A percentile compares a stretch with the other conserved stretches of the same genome.
These are phyloP conservation scores for Tolypocladium inflatum DNA, from an alignment of 2,329 filamentous ascomycete genomes.

Conservation along the genomic window DNA sequence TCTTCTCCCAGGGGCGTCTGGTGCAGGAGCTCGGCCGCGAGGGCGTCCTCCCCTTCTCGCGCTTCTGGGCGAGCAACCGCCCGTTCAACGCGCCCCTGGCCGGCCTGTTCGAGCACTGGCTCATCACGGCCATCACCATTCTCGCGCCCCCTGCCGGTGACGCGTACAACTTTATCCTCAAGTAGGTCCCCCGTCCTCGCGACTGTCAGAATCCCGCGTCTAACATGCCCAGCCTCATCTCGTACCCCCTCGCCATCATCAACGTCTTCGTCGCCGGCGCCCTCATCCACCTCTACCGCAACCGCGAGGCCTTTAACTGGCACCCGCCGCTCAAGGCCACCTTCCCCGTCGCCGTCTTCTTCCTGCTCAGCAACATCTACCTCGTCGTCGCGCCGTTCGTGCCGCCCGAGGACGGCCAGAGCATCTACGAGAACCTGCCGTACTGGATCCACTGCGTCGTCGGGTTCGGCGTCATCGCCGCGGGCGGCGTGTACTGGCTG, in stretches of 20 bases:
- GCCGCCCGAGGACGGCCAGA: constrained; percentile 40
- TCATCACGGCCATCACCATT: constrained; percentile 55
- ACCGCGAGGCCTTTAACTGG: constrained; percentile 39
- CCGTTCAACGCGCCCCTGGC: constrained; percentile 54
- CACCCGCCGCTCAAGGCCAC: constrained; percentile 44
- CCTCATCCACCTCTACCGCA: constrained; percentile 43
- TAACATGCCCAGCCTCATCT: constrained; percentile 39
- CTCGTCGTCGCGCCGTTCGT: constrained; percentile 51
- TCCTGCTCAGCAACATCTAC: constrained; percentile 51
- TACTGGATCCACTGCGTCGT: constrained; percentile 51
- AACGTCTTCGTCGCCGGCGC: constrained; percentile 45
- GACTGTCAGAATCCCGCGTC: neutral
- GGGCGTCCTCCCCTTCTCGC: constrained; percentile 54
- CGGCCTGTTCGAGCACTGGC: constrained; percentile 54
- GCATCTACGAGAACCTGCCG: constrained; percentile 42
- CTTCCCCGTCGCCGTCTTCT: constrained; percentile 46
- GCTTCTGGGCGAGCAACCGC: constrained; percentile 53
- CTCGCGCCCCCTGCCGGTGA: constrained; percentile 58
- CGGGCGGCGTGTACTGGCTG: constrained; percentile 46
- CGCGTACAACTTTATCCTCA: constrained; percentile 54
- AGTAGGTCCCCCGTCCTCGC: constrained; percentile 26
- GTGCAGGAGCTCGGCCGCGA: constrained; percentile 59
- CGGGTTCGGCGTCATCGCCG: constrained; percentile 42
- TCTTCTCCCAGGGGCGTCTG: constrained; percentile 58
- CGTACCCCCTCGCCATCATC: constrained; percentile 51